phyloP scores from a whole-genome alignment of 2,329 filamentous ascomycete genomes.

The Sporothrix phasma region DNA sequence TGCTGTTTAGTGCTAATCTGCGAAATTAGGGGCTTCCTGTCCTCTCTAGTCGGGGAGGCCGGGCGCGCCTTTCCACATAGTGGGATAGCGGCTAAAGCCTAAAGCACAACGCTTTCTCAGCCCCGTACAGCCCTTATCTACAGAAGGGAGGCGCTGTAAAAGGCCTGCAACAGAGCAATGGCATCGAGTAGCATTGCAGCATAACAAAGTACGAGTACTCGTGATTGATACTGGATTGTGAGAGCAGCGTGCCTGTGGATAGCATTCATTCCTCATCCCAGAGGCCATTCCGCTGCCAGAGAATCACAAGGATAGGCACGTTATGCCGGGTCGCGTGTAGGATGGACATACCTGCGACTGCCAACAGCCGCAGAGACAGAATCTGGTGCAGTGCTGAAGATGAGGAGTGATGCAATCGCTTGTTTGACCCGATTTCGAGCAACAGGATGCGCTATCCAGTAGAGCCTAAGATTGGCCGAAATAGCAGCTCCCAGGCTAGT shows the following conservation, averaged over 20 bases:
- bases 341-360: neutral
- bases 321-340: neutral
- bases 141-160: neutral
- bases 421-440: neutral
- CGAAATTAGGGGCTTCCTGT: neutral
- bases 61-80: slow-evolving; percentile 8
- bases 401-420: neutral
- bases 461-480: neutral
- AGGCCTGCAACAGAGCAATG: too few species aligned
- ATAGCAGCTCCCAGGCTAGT: neutral
- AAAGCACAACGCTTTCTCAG: too few species aligned
- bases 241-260: too few species aligned
- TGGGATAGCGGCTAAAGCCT: too few species aligned
- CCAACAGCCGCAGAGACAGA: neutral
- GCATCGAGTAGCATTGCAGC: too few species aligned
- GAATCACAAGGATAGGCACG: neutral
- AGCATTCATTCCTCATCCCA: neutral
- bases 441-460: neutral
- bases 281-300: neutral
- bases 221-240: too few species aligned
- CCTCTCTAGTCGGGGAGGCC: neutral
- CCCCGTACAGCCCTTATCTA: neutral
- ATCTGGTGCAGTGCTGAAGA: neutral
- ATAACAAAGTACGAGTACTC: too few species aligned
- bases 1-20: slow-evolving; percentile 7